A percentile compares a stretch with the other conserved stretches of the same genome.
Conservation (phyloP, 139 green algal genomes). For the Closterium sp. region DNA sequence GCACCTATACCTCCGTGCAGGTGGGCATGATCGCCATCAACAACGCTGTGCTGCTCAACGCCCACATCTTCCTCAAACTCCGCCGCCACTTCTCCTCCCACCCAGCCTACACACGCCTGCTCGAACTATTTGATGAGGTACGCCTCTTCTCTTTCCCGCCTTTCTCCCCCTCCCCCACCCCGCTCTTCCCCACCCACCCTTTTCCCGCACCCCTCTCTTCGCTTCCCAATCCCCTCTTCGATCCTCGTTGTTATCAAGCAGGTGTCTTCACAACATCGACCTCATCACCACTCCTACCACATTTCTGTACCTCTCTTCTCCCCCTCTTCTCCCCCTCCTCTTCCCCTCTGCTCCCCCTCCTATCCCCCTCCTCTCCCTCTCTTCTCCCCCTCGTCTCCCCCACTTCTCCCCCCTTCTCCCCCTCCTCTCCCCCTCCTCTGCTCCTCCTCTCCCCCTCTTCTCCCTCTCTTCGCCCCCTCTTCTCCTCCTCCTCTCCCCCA, state of each 20-base stretch:
- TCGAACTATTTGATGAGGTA: conserved; percentile 83
- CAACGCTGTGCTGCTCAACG: conserved; percentile 95
- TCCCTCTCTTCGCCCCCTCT: too few relatives aligned
- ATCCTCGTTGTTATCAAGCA: too few relatives aligned
- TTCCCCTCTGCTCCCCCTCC: neutral
- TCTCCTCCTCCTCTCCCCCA: too few relatives aligned
- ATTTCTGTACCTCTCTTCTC: neutral
- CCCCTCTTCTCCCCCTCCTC: neutral
- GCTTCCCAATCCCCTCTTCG: too few relatives aligned
- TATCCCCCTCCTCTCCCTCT: too few relatives aligned
- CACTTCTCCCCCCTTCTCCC: neutral
- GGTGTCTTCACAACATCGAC: neutral
- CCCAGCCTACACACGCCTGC: conserved; percentile 67
- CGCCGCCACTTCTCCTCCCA: conserved; percentile 55
- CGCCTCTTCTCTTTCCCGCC: neutral
- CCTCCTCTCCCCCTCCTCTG: too few relatives aligned
- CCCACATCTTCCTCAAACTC: conserved; percentile 89
- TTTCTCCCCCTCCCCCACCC: neutral
- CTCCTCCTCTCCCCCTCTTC: too few relatives aligned
- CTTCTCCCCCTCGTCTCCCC: too few relatives aligned
- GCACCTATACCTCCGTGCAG: conserved; percentile 40
- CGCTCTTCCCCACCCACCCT: neutral
- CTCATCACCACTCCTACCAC: neutral
- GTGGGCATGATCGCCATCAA: conserved; percentile 95
- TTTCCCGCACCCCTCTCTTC: neutral